A percentile compares a stretch with the other conserved stretches of the same genome.
These are phyloP conservation scores for Orbilia quercus DNA, from an alignment of 2,329 filamentous ascomycete species.

Conservation along the genomic window DNA sequence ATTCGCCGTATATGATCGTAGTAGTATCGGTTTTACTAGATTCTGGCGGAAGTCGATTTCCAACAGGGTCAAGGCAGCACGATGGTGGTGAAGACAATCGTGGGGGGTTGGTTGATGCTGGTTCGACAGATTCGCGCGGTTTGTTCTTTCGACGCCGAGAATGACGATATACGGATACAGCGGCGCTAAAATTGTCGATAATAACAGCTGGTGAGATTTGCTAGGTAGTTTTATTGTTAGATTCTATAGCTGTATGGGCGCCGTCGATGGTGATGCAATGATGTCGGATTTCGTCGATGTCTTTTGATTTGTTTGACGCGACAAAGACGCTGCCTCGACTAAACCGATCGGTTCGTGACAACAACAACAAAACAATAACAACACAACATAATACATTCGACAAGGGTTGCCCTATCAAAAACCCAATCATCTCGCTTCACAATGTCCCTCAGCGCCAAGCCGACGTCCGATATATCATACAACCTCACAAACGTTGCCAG, in stretches of 20 bases:
- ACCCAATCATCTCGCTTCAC: neutral
- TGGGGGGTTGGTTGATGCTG: neutral
- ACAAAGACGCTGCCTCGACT: constrained; percentile 28
- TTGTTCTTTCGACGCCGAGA: constrained; percentile 7
- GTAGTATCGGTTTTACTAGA: neutral
- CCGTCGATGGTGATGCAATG: constrained; percentile 19
- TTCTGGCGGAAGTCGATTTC: neutral
- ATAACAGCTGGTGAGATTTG: neutral
- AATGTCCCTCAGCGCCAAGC: neutral
- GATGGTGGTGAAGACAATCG: neutral
- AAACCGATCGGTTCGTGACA: constrained; percentile 49
- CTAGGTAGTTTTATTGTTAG: neutral
- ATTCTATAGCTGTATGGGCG: neutral
- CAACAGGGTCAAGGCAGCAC: too few species aligned
- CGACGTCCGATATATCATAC: too few species aligned
- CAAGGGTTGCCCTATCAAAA: too few species aligned
- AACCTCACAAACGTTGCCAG: too few species aligned
- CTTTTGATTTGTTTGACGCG: constrained; percentile 37
- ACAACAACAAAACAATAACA: constrained; percentile 57
- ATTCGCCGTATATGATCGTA: neutral
- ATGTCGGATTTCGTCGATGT: constrained; percentile 36
- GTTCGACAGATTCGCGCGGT: neutral
- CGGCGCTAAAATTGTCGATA: neutral
- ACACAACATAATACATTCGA: constrained; percentile 27
- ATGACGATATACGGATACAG: neutral